These are phyloP conservation scores for Kluyveromyces starmeri DNA, from an alignment of 805 yeast genomes.

Conservation along the genomic window DNA sequence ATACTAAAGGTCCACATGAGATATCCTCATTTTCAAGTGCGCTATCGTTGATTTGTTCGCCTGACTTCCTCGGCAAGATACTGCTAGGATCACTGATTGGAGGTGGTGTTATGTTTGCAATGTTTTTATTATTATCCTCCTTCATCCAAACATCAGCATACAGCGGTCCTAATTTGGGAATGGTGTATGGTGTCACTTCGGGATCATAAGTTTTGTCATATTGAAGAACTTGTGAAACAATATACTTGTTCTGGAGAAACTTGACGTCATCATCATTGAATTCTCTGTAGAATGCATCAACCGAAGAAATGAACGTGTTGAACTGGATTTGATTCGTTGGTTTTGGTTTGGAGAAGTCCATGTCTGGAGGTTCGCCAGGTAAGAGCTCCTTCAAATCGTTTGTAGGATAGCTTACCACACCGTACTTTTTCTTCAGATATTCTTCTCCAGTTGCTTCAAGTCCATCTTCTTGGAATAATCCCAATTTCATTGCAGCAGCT, in stretches of 20 bases:
- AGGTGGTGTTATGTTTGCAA: slow-evolving; percentile 36
- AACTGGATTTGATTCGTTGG: slow-evolving; percentile 89
- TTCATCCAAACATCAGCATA: slow-evolving; percentile 83
- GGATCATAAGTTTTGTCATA: slow-evolving; percentile 47
- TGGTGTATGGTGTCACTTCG: slow-evolving; percentile 58
- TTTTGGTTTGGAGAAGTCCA: slow-evolving; percentile 75
- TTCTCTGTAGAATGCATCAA: slow-evolving; percentile 77
- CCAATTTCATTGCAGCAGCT: slow-evolving; percentile 52
- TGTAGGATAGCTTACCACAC: slow-evolving; percentile 85
- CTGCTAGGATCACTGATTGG: slow-evolving; percentile 37
- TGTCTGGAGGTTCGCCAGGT: slow-evolving; percentile 84
- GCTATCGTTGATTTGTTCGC: slow-evolving; percentile 46
- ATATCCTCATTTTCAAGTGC: slow-evolving; percentile 61
- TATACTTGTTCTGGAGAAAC: slow-evolving; percentile 53
- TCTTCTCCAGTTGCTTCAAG: slow-evolving; percentile 64
- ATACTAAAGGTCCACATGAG: slow-evolving; percentile 86
- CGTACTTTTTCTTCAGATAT: slow-evolving; percentile 64
- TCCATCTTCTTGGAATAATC: slow-evolving; percentile 57
- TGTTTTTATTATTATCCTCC: slow-evolving; percentile 52
- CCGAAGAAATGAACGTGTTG: slow-evolving; percentile 72
- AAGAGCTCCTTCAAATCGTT: slow-evolving; percentile 62
- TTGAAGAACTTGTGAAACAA: slow-evolving; percentile 41
- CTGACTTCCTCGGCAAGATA: slow-evolving; percentile 47
- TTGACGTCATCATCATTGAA: slow-evolving; percentile 75
- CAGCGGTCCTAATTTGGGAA: slow-evolving; percentile 78